These are phyloP conservation scores for Chlorella sp. DNA, from an alignment of 139 green algal species.

Conservation along the genomic window DNA sequence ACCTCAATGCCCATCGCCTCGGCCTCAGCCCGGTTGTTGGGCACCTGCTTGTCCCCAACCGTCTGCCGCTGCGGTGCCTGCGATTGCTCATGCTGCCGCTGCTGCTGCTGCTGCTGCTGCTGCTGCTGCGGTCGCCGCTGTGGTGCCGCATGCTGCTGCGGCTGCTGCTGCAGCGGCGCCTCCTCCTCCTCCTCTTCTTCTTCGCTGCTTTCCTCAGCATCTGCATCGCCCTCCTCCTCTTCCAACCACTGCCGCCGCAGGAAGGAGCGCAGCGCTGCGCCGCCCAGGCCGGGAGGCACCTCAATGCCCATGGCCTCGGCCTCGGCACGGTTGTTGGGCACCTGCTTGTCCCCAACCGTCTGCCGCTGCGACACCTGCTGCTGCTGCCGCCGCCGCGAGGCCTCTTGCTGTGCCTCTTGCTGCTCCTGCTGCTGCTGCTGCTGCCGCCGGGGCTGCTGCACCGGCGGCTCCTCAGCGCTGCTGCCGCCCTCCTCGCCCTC, in stretches of 20 bases:
- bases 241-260: not conserved
- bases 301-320: not conserved
- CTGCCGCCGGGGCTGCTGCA: not conserved
- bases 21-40: not conserved
- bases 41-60: too few relatives aligned
- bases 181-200: not conserved
- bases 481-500: not conserved
- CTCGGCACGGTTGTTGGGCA: not conserved
- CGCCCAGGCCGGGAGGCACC: conserved; percentile 5
- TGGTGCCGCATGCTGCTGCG: conserved; percentile 13
- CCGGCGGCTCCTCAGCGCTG: not conserved
- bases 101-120: not conserved
- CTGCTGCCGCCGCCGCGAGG: not conserved
- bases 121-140: not conserved
- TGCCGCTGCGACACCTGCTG: not conserved
- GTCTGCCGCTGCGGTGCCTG: not conserved
- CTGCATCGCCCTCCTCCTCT: not conserved
- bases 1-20: conserved; percentile 6
- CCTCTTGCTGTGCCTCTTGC: not conserved
- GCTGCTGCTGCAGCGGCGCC: not conserved
- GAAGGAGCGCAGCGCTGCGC: conserved; percentile 11
- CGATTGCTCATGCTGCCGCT: not conserved
- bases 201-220: not conserved
- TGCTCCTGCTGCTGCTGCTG: not conserved
- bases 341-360: too few relatives aligned